Conservation (phyloP, 345 rosid species). For the Eucalyptus caleyi region DNA sequence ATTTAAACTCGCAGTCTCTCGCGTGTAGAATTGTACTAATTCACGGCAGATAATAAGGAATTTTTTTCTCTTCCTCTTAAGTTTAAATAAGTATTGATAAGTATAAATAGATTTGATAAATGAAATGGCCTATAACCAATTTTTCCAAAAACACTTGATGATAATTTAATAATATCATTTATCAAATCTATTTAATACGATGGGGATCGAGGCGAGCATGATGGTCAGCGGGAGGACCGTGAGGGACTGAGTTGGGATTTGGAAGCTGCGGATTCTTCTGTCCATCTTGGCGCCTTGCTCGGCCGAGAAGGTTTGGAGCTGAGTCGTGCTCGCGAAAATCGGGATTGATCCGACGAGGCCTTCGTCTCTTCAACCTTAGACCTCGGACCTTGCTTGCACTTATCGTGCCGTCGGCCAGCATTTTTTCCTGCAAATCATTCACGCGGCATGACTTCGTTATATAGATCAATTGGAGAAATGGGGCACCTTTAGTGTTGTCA, state of each 20-base stretch:
- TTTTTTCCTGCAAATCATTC: conserved; percentile 20
- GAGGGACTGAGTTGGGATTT: conserved; percentile 41
- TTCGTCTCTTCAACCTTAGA: conserved; percentile 26
- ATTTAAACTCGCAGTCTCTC: neutral
- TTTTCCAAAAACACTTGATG: neutral
- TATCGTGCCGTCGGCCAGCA: conserved; percentile 1
- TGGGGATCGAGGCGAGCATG: conserved; percentile 33
- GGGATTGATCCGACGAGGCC: conserved; percentile 33
- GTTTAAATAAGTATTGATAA: neutral
- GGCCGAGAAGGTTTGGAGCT: conserved; percentile 42
- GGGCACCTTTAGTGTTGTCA: neutral
- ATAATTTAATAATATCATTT: neutral
- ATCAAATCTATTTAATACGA: neutral
- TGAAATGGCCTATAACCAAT: neutral
- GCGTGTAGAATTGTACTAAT: neutral
- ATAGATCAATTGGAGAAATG: neutral
- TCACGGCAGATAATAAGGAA: neutral
- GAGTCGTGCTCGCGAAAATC: conserved; percentile 45
- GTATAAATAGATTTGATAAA: neutral
- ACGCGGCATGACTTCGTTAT: neutral
- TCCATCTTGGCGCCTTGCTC: conserved; percentile 44
- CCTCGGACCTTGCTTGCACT: neutral
- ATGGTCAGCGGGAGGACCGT: conserved; percentile 17
- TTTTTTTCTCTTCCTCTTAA: neutral
- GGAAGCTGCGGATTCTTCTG: conserved; percentile 15